A percentile compares a stretch with the other conserved stretches of the same genome.
Conservation (phyloP, 257 asterid species). For the Salvia rosmarinus region DNA sequence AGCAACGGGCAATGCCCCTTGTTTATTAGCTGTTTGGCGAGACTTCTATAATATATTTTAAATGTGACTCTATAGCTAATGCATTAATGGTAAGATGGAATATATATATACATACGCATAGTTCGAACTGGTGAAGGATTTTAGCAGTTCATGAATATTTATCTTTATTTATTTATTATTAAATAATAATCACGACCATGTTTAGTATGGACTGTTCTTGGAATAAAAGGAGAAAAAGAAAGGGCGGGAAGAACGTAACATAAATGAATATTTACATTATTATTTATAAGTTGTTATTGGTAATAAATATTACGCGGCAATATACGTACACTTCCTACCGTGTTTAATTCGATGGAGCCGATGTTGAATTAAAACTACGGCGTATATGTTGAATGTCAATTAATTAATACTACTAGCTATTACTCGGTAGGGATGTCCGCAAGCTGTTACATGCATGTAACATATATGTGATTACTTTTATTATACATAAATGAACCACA, state of each 20-base stretch:
- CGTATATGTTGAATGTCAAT: not conserved
- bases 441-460: slow-evolving; percentile 2
- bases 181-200: not conserved
- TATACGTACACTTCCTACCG: not conserved
- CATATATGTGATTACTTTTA: slow-evolving; percentile 20
- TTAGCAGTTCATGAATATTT: not conserved
- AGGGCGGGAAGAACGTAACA: slow-evolving; percentile 26
- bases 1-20: no score
- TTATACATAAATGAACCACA: slow-evolving; percentile 17
- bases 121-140: not conserved
- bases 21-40: not conserved
- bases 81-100: no score
- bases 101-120: no score
- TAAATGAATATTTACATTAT: not conserved
- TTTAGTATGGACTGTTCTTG: not conserved
- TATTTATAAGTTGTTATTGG: slow-evolving; percentile 25
- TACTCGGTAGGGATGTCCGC: no score
- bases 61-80: no score
- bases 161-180: no score
- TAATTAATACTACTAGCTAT: not conserved
- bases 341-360: not conserved
- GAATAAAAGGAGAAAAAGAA: not conserved
- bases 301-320: slow-evolving; percentile 26
- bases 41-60: not conserved
- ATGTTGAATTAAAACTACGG: slow-evolving; percentile 5